phyloP scores from a whole-genome alignment of 2,329 filamentous ascomycete genomes.

The Penicillium frequentans region DNA sequence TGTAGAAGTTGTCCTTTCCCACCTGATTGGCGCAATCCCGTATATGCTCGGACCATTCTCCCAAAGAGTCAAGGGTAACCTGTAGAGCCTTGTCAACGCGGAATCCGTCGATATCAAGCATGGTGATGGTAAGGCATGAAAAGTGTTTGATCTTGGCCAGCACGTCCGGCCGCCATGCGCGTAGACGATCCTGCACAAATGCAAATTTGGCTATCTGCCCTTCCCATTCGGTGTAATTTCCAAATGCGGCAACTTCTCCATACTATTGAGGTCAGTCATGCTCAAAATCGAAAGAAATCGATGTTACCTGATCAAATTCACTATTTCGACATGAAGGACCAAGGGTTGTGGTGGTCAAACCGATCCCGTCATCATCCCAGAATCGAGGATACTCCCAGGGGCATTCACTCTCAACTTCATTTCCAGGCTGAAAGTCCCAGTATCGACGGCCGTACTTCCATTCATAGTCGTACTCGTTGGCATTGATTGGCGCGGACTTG shows the following conservation, averaged over 20 bases:
- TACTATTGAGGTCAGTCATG: conserved; percentile 33
- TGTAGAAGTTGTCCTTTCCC: conserved; percentile 64
- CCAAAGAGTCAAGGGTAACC: conserved; percentile 61
- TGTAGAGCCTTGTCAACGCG: conserved; percentile 67
- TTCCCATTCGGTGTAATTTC: conserved; percentile 62
- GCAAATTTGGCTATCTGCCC: conserved; percentile 66
- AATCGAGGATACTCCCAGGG: conserved; percentile 60
- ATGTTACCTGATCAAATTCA: conserved; percentile 57
- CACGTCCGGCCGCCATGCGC: conserved; percentile 62
- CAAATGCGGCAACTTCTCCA: conserved; percentile 64
- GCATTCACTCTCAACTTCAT: conserved; percentile 51
- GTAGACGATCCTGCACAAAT: conserved; percentile 65
- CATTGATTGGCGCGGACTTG: conserved; percentile 55
- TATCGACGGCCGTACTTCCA: conserved; percentile 60
- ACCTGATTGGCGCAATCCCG: conserved; percentile 56
- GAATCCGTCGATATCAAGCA: conserved; percentile 65
- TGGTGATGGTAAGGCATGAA: conserved; percentile 62
- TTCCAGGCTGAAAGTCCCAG: conserved; percentile 55
- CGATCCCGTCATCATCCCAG: conserved; percentile 56
- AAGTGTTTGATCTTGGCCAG: conserved; percentile 60
- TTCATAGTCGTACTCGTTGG: conserved; percentile 56
- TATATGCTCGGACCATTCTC: conserved; percentile 58
- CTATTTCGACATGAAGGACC: conserved; percentile 54
- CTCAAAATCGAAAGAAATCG: not conserved
- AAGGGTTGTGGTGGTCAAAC: not conserved